Evolutionary conservation across 257 asterid genomes (phyloP).

Genomic region (Ballota nigra): DNA sequence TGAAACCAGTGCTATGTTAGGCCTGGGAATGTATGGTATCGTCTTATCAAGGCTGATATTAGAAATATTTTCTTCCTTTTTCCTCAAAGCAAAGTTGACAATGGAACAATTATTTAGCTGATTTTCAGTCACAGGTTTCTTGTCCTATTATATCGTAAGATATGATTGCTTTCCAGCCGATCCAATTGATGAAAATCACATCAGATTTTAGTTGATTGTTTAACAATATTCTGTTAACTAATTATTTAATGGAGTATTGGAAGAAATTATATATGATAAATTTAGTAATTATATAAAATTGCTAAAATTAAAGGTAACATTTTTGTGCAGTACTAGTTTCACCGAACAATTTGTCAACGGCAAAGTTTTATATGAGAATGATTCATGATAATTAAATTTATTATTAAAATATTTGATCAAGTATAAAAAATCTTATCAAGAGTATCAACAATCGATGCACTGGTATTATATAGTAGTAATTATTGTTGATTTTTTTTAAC

Average conservation of each 20-base stretch:
- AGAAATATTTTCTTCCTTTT: background rate
- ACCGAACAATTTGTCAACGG: too few species aligned
- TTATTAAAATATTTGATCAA: too few species aligned
- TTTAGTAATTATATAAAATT: too few species aligned
- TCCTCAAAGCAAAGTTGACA: background rate
- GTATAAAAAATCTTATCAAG: too few species aligned
- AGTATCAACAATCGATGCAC: too few species aligned
- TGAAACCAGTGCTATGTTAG: background rate
- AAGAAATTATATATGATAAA: too few species aligned
- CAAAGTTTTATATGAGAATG: too few species aligned
- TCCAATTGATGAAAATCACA: background rate
- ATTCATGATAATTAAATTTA: too few species aligned
- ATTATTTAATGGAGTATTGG: background rate
- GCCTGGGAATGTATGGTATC: background rate
- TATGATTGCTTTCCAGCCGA: background rate
- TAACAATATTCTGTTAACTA: background rate
- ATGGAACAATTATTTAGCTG: background rate
- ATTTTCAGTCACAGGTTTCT: slow-evolving; percentile 7
- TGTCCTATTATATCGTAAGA: slow-evolving; percentile 1
- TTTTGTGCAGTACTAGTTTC: too few species aligned
- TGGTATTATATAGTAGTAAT: too few species aligned
- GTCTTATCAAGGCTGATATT: background rate
- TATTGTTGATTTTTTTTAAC: too few species aligned
- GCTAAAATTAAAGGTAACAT: too few species aligned
- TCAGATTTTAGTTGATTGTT: background rate